Evolutionary conservation across 2,329 filamentous ascomycete species (phyloP).

Genomic region (Nothophoma quercina): DNA sequence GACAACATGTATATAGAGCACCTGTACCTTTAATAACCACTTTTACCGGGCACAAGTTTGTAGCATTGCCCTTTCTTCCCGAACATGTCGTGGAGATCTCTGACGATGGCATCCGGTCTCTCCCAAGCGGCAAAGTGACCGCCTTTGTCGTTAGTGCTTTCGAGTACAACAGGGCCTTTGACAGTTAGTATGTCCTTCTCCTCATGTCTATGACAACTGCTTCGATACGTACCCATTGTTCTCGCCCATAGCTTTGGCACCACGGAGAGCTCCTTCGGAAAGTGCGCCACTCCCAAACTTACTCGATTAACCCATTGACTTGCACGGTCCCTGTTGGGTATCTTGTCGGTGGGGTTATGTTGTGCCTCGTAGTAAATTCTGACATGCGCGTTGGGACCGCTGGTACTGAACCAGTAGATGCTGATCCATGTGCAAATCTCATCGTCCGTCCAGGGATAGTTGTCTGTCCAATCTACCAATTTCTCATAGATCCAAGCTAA

Average conservation of each 20-base stretch:
- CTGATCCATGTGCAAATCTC: constrained; percentile 78
- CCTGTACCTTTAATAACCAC: constrained; percentile 17
- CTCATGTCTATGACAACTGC: neutral
- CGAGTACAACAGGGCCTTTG: constrained; percentile 61
- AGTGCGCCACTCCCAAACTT: constrained; percentile 62
- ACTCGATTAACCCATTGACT: constrained; percentile 55
- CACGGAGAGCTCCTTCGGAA: constrained; percentile 65
- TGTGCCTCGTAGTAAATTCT: constrained; percentile 76
- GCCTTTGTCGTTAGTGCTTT: constrained; percentile 59
- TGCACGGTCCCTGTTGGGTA: constrained; percentile 45
- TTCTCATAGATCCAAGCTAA: constrained; percentile 86
- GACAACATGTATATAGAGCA: too few relatives aligned
- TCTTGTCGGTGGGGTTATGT: constrained; percentile 49
- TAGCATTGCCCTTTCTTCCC: constrained; percentile 53
- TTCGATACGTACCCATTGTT: constrained; percentile 60
- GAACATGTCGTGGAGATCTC: constrained; percentile 67
- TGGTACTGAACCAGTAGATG: constrained; percentile 74
- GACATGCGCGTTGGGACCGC: constrained; percentile 71
- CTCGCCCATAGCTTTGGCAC: constrained; percentile 64
- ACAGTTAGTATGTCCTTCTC: constrained; percentile 1
- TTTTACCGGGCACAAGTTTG: constrained; percentile 43
- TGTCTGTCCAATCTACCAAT: constrained; percentile 77
- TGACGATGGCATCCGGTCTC: constrained; percentile 60
- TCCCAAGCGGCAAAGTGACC: constrained; percentile 71
- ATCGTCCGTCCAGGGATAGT: constrained; percentile 76